Percentiles rank a stretch among this genome's conserved stretches.
These are phyloP conservation scores for Leishmania arabica DNA, from an alignment of 208 protist species.

Conservation along the genomic window DNA sequence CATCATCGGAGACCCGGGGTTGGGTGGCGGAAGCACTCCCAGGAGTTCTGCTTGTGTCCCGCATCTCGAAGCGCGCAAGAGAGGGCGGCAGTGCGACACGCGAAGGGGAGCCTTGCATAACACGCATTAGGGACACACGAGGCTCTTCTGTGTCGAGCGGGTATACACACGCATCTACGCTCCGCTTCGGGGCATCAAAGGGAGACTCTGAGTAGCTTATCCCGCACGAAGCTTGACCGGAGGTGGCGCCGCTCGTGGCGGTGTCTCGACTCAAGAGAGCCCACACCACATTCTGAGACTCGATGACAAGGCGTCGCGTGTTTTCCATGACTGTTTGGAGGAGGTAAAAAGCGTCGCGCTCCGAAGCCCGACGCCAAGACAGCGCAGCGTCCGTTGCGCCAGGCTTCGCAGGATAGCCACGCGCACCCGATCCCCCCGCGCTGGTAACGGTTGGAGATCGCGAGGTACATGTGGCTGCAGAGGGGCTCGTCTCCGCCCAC, in stretches of 20 bases:
- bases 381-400: background rate
- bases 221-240: constrained; percentile 8
- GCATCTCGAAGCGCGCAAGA: background rate
- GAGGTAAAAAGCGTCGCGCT: background rate
- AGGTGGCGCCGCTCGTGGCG: background rate
- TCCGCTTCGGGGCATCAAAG: background rate
- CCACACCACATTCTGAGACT: constrained; percentile 6
- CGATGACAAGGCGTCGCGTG: constrained; percentile 6
- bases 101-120: background rate
- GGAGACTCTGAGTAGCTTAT: constrained; percentile 10
- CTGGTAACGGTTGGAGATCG: background rate
- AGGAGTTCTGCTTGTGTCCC: background rate
- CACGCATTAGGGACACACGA: background rate
- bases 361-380: background rate
- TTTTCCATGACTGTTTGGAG: constrained; percentile 17
- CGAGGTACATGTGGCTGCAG: background rate
- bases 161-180: background rate
- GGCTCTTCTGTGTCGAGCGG: background rate
- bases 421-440: too few species aligned
- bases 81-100: background rate
- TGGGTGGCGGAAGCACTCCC: background rate
- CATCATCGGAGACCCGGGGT: background rate
- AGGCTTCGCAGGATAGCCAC: background rate
- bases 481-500: background rate
- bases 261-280: background rate